phyloP scores from a whole-genome alignment of 768 basidiomycete species.

The Clavaria fumosa region DNA sequence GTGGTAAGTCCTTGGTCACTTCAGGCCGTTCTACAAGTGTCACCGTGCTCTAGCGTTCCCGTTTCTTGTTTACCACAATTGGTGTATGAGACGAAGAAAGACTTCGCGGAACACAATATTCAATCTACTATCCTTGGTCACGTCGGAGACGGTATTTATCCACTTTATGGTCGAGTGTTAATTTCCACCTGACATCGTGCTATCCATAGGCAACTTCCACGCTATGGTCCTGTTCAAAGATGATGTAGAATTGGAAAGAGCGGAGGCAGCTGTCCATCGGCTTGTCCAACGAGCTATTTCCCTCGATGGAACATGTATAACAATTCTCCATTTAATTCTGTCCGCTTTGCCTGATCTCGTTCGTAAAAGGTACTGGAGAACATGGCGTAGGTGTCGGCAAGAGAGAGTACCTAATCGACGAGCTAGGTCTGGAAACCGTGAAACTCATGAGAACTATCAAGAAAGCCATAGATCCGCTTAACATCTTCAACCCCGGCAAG shows the following conservation, averaged over 20 bases:
- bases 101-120: constrained; percentile 42
- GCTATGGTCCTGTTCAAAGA: constrained; percentile 42
- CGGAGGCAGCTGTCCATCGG: constrained; percentile 48
- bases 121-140: constrained; percentile 67
- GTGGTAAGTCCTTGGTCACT: constrained; percentile 34
- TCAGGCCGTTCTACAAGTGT: not conserved
- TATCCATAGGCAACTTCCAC: constrained; percentile 28
- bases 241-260: constrained; percentile 39
- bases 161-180: not conserved
- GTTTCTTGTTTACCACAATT: constrained; percentile 54
- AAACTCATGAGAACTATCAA: constrained; percentile 82
- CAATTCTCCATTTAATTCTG: not conserved
- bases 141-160: constrained; percentile 41
- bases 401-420: constrained; percentile 66
- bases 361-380: constrained; percentile 59
- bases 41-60: constrained; percentile 33
- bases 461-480: constrained; percentile 57
- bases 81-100: constrained; percentile 66
- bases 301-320: constrained; percentile 64
- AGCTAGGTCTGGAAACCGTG: constrained; percentile 72
- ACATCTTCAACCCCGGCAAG: constrained; percentile 82
- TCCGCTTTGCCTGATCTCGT: constrained; percentile 6
- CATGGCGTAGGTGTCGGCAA: constrained; percentile 84
- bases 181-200: not conserved
- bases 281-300: constrained; percentile 56